Evolutionary conservation across 2,329 filamentous ascomycete genomes (phyloP), one percentile per base, ranked within the genome.

Genomic region (Lecanosticta acicola): DNA sequence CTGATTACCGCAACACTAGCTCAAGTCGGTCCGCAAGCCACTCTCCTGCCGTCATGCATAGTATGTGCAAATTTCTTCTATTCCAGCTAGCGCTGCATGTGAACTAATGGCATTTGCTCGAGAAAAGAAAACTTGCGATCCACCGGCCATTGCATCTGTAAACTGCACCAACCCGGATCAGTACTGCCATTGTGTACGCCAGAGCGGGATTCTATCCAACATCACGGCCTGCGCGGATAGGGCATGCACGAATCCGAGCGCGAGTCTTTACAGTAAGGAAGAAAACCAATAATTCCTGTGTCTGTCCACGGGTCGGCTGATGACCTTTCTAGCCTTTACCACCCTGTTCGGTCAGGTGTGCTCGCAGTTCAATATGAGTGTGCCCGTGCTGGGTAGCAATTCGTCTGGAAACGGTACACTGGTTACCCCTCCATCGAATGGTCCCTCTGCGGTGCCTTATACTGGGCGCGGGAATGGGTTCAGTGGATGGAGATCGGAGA

Each of bases 131-230:
- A 41, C 20, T 21, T 57, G 54, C 18, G 54, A 57, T 32, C 54
- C 52, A 13, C 39, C 54, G 11, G 54, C 54, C 17, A 57, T 57
- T 13, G 46, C 44, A 9, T 57, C 54, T 11, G 54, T 57, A 9
- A 55, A 51, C 21, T 57, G 54, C 46, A 53, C 52, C 3, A 55
- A 53, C 29, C 42, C 50, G 29, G 52, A 57, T 21, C 52, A 55
- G 36, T 51, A 51, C 37, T 57, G 54, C 35, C 54, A 57, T 37
- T 57, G 54, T 40, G 42, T 51, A 10, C 48, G 50, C 3, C 54
- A 57, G 24, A 34, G 26, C 7, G 52, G 52, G 17, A 55, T 57
- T 20, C 8, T 57, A 16, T 20, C 38, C 3, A 57, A 57, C 21
- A 57, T 57, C 16, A 46, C 52, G 1, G 38, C 52, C 8, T 57